A percentile compares a stretch with the other conserved stretches of the same genome.
Evolutionary conservation across 108 stramenopile genomes (phyloP).

Genomic region (Nitzschia sp.): DNA sequence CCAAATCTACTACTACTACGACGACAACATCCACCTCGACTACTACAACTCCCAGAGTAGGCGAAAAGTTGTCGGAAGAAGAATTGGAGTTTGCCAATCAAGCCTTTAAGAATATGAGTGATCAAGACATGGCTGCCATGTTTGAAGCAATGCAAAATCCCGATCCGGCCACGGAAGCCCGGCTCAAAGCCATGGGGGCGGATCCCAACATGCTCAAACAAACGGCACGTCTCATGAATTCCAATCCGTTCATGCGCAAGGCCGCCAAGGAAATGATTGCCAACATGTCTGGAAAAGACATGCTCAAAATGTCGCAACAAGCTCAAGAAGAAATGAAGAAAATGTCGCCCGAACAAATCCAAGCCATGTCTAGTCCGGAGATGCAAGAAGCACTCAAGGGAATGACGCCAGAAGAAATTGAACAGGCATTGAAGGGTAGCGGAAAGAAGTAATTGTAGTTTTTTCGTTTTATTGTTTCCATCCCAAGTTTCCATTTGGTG

Average conservation of each 20-base stretch:
- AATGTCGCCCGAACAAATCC: conserved; percentile 59
- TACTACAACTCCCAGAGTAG: conserved; percentile 35
- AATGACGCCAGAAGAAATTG: conserved; percentile 14
- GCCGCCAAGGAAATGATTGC: conserved; percentile 70
- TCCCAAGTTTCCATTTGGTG: no score
- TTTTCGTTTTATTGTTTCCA: no score
- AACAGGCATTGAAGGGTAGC: conserved; percentile 10
- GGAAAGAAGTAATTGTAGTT: no score
- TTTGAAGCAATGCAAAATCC: conserved; percentile 63
- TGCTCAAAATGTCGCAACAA: conserved; percentile 63
- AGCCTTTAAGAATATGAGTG: conserved; percentile 65
- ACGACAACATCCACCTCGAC: not conserved
- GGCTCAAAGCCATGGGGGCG: conserved; percentile 73
- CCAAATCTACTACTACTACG: conserved; percentile 13
- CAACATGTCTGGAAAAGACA: conserved; percentile 67
- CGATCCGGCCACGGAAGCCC: conserved; percentile 68
- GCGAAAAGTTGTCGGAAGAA: conserved; percentile 43
- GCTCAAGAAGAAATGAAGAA: conserved; percentile 68
- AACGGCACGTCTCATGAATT: conserved; percentile 65
- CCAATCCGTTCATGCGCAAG: conserved; percentile 70
- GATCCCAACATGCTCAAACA: conserved; percentile 68
- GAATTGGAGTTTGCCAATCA: conserved; percentile 55
- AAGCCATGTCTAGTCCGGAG: conserved; percentile 11
- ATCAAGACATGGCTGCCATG: conserved; percentile 59
- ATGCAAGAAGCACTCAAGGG: conserved; percentile 19